Base-by-base conservation (phyloP, 768 basidiomycete species). In the Russula virescens region DNA sequence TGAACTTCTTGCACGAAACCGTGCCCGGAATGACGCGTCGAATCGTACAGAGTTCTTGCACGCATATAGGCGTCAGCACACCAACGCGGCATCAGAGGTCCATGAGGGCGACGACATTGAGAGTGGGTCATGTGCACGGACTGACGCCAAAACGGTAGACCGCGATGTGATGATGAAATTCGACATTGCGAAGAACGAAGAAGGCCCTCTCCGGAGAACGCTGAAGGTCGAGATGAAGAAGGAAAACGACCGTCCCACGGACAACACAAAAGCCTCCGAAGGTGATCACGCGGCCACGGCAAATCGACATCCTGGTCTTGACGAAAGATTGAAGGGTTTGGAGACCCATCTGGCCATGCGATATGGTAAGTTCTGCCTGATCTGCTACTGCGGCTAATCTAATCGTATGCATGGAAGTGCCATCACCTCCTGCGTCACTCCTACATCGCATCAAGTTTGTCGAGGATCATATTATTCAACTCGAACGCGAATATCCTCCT, bases 101-200 rank as follows among this genome's bases (percentile, higher is more conserved):
- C n/a, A 62, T 23, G 71, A 73, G n/a, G 68, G 73, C 43, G 75
- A 58, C 38, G 38, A 58, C 5, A 13, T 75, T 23, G 72, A 72
- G 16, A 74, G 71, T 25, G 66, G 63, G 18, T 87, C 88, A 3
- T 92, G 89, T 67, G 90, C 90, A 14, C 83, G 90, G 10, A 81
- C 83, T 3, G 87, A 91, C 62, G 86, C 89, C 40, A 88, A 84
- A 69, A 75, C 80, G 0, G 73, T 89, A 35, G 83, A 92, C 71
- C 77, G 91, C 43, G 87, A 90, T 60, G 75, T 83, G 1, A 91
- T 92, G 69, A 90, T 92, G 79, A 89, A 88, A 71, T 92, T 91
- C 66, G 91, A 93, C 71, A 88, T 93, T 64, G 87, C 86, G n/a
- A 89, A 85, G 73, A 91, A 92, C 64, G 86, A 84, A 58, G 88